Evolutionary conservation across 2,329 filamentous ascomycete genomes (phyloP), one percentile per base, ranked within the genome.

Genomic region (Fusarium domesticum): DNA sequence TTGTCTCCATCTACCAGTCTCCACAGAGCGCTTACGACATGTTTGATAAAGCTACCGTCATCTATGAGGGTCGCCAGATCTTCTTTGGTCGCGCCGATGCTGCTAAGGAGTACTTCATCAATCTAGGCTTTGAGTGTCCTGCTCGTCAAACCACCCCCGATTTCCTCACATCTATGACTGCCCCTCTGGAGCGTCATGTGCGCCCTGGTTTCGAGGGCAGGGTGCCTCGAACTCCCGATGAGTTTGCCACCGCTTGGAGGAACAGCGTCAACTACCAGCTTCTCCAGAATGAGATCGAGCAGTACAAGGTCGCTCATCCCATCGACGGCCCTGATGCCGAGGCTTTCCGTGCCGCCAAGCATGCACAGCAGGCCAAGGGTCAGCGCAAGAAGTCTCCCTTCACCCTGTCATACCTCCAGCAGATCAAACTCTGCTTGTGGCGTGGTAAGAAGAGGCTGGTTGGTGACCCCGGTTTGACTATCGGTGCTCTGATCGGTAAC

Each of bases 401-500:
- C 66, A 96, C 89, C 1, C 72, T 96, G 30, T 92, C 89, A 0
- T 87, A 85, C 54, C 39, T 48, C 4, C 83, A 91, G 65, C 91
- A 96, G 66, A 68, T 96, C 51, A 65, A 77, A 48, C 80, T 96
- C 11, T 96, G 90, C 64, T 71, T 95, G 37, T 83, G 83, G 73
- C 85, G 91, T 61, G 89, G 89, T 10, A 93, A 85, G 71, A 80
- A 82, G 60, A 82, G 91, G 40, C 74, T 96, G 6, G 76, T 73
- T 43, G 87, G 86, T 40, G 91, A 96, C 61, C 84, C 87, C 16
- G 85, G 79, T 60, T 71, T 93, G 56, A 88, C 86, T 1, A 54
- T 91, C 17, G 81, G 80, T 28, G 76, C 82, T 46, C 74, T 84
- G 16, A 70, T 89, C 43, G 86, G 83, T 53, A 95, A 95, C 67